phyloP scores from a whole-genome alignment of 805 yeast species.

The Candida fluviatilis region DNA sequence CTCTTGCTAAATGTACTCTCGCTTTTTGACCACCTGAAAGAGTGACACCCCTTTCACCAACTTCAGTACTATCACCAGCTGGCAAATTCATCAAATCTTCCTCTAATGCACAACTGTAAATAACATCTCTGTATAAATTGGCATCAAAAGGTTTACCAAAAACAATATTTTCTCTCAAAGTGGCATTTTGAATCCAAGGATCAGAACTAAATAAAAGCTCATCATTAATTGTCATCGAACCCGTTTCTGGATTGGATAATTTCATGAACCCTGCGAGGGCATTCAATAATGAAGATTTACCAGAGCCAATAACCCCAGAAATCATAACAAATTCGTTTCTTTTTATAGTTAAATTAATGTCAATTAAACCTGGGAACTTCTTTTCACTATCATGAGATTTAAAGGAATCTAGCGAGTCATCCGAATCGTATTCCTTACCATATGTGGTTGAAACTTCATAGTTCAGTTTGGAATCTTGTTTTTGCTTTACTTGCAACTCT shows the following conservation, averaged over 20 bases:
- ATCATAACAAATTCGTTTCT: constrained; percentile 36
- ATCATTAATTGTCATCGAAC: constrained; percentile 21
- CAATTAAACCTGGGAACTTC: constrained; percentile 30
- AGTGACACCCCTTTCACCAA: constrained; percentile 43
- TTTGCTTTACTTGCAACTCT: constrained; percentile 10
- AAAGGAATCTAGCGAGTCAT: not conserved
- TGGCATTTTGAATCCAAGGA: constrained; percentile 44
- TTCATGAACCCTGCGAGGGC: constrained; percentile 41
- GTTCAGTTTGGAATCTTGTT: not conserved
- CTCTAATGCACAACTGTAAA: constrained; percentile 37
- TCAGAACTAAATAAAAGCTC: constrained; percentile 31
- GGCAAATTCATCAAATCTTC: constrained; percentile 34
- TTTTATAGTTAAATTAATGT: constrained; percentile 27
- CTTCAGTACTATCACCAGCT: constrained; percentile 37
- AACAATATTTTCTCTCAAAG: constrained; percentile 35
- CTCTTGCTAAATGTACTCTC: constrained; percentile 41
- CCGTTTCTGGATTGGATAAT: constrained; percentile 20
- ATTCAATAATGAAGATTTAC: constrained; percentile 37
- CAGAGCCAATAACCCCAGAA: constrained; percentile 42
- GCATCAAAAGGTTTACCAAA: constrained; percentile 34
- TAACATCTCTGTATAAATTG: constrained; percentile 21
- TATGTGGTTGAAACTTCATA: not conserved
- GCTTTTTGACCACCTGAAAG: constrained; percentile 46
- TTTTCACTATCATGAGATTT: not conserved
- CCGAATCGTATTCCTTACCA: not conserved